A percentile compares a stretch with the other conserved stretches of the same genome.
phyloP scores from a whole-genome alignment of 352 stramenopile species.

The Phytophthora aleatoria region DNA sequence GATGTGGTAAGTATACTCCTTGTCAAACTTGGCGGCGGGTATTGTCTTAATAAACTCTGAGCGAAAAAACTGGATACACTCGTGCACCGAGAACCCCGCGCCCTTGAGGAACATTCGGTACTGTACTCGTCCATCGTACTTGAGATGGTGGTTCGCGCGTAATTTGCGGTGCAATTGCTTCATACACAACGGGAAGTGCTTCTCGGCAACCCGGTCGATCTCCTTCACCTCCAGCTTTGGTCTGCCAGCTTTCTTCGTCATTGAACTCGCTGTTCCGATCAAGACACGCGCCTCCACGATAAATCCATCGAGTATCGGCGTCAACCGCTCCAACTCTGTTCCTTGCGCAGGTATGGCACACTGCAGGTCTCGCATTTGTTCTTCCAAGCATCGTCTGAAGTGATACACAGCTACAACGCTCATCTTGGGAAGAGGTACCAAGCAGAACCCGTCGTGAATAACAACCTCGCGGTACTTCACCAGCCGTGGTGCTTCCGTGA shows the following conservation, averaged over 20 bases:
- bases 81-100: constrained; percentile 75
- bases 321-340: constrained; percentile 42
- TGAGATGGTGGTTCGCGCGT: constrained; percentile 80
- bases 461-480: constrained; percentile 50
- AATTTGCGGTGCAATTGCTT: constrained; percentile 72
- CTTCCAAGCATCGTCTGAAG: constrained; percentile 34
- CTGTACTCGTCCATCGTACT: constrained; percentile 86
- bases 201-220: constrained; percentile 68
- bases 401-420: constrained; percentile 44
- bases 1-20: constrained; percentile 88
- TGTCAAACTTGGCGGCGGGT: constrained; percentile 69
- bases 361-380: constrained; percentile 49
- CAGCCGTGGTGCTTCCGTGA: constrained; percentile 43
- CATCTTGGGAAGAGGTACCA: constrained; percentile 47
- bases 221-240: constrained; percentile 39
- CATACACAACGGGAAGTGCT: constrained; percentile 86
- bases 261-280: constrained; percentile 6
- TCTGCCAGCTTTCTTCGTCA: constrained; percentile 4
- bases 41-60: constrained; percentile 72
- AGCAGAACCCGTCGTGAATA: constrained; percentile 50
- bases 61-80: constrained; percentile 80
- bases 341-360: constrained; percentile 45
- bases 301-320: constrained; percentile 46
- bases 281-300: constrained; percentile 37
- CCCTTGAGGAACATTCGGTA: constrained; percentile 89